Evolutionary conservation across 2,329 filamentous ascomycete genomes (phyloP).

Genomic region (Xylaria sp.): DNA sequence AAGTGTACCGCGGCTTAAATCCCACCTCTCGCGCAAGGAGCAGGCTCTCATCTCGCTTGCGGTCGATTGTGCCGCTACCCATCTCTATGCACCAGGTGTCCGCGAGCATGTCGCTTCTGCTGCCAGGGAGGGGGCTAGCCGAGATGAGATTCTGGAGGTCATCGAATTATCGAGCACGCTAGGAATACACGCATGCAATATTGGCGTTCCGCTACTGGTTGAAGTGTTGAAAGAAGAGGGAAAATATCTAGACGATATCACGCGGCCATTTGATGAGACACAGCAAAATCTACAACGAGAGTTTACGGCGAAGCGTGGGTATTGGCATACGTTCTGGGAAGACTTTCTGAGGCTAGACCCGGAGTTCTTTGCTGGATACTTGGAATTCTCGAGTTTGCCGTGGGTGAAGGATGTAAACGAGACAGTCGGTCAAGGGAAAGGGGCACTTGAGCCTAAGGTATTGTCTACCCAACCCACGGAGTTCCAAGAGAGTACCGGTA

Average conservation of each 20-base stretch:
- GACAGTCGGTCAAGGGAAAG: constrained; percentile 17
- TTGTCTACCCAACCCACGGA: not conserved
- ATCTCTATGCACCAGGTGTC: constrained; percentile 51
- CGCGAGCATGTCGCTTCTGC: constrained; percentile 48
- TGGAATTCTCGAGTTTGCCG: constrained; percentile 52
- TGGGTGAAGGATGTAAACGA: constrained; percentile 43
- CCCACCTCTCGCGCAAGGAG: constrained; percentile 47
- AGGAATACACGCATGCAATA: constrained; percentile 54
- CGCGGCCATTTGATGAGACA: constrained; percentile 43
- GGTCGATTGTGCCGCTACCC: constrained; percentile 50
- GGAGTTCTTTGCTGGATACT: constrained; percentile 54
- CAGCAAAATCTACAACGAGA: constrained; percentile 48
- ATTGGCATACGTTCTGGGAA: constrained; percentile 54
- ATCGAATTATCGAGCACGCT: constrained; percentile 51
- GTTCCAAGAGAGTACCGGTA: not conserved
- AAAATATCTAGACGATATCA: constrained; percentile 35
- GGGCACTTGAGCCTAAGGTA: constrained; percentile 51
- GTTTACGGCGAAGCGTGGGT: constrained; percentile 52
- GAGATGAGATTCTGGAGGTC: constrained; percentile 51
- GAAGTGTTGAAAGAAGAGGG: constrained; percentile 53
- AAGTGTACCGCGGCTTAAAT: constrained; percentile 35
- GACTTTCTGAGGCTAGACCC: constrained; percentile 50
- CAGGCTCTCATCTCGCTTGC: constrained; percentile 51
- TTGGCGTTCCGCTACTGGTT: constrained; percentile 52
- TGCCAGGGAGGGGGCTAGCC: constrained; percentile 46